These are phyloP conservation scores for Aphanoascus verrucosus DNA, from an alignment of 2,329 filamentous ascomycete genomes.

Conservation along the genomic window DNA sequence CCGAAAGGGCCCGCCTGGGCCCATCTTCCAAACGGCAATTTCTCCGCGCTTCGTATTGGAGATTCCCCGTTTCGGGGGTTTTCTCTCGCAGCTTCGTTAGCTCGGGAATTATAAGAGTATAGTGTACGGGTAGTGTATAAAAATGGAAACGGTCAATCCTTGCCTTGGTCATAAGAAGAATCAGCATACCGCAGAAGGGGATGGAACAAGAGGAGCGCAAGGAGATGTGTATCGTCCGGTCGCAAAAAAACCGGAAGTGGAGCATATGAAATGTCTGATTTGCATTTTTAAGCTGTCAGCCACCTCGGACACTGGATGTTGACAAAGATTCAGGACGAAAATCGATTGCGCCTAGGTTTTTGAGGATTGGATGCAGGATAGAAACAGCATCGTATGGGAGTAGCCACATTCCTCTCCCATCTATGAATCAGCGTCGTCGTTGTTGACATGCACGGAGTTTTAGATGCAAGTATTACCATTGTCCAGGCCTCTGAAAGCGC, in stretches of 20 bases:
- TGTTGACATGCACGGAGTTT: conserved; percentile 1
- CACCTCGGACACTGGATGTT: not conserved
- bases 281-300: not conserved
- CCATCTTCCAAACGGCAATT: too few relatives aligned
- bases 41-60: too few relatives aligned
- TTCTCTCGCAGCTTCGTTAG: too few relatives aligned
- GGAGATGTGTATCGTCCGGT: conserved; percentile 67
- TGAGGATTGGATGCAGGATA: conserved; percentile 60
- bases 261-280: conserved; percentile 58
- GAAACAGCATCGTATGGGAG: conserved; percentile 65
- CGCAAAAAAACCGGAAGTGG: conserved; percentile 65
- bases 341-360: conserved; percentile 63
- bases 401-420: not conserved
- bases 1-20: too few relatives aligned
- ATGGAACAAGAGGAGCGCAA: too few relatives aligned
- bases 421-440: not conserved
- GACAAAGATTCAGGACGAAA: conserved; percentile 60
- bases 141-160: too few relatives aligned
- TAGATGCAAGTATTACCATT: conserved; percentile 36
- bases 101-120: too few relatives aligned
- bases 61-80: too few relatives aligned
- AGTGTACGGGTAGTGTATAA: too few relatives aligned
- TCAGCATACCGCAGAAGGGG: too few relatives aligned
- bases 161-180: too few relatives aligned
- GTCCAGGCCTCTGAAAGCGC: conserved; percentile 41